Percentiles rank a stretch among this genome's conserved stretches.
Conservation (phyloP, 1,139 yeast genomes). For the Blastobotrys indianensis region DNA sequence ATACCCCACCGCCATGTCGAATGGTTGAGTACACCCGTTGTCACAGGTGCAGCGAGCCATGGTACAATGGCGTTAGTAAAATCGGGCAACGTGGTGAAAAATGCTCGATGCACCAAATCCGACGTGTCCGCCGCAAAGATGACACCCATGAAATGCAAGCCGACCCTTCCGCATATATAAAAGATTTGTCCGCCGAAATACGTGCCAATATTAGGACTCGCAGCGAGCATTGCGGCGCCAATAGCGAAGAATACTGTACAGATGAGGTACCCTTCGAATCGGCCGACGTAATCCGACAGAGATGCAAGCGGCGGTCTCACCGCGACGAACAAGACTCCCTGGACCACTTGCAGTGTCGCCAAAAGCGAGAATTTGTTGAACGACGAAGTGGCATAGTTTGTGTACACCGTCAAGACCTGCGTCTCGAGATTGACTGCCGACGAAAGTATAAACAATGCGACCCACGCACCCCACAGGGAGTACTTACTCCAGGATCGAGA, state of each 20-base stretch:
- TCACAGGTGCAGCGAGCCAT: conserved; percentile 18
- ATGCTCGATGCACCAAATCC: conserved; percentile 34
- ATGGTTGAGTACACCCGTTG: conserved; percentile 15
- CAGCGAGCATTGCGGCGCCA: conserved; percentile 32
- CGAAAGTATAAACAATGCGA: conserved; percentile 35
- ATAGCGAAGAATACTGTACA: conserved; percentile 29
- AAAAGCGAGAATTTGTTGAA: conserved; percentile 38
- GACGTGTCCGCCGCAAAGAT: conserved; percentile 39
- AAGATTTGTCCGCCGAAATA: conserved; percentile 35
- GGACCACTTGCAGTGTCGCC: conserved; percentile 38
- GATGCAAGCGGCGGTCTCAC: conserved; percentile 39
- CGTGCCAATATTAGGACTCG: conserved; percentile 30
- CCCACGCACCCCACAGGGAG: conserved; percentile 22
- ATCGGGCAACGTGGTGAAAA: conserved; percentile 34
- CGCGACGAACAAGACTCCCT: conserved; percentile 37
- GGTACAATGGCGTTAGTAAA: conserved; percentile 17
- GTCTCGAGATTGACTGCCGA: conserved; percentile 38
- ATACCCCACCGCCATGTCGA: conserved; percentile 58
- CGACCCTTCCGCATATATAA: conserved; percentile 35
- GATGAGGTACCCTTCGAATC: conserved; percentile 37
- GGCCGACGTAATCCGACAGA: conserved; percentile 37
- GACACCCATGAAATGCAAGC: conserved; percentile 36
- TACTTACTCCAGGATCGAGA: conserved; percentile 21
- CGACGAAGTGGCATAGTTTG: conserved; percentile 39
- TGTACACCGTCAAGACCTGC: conserved; percentile 36